phyloP scores from a whole-genome alignment of 345 rosid genomes.

The Leavenworthia alabamica region DNA sequence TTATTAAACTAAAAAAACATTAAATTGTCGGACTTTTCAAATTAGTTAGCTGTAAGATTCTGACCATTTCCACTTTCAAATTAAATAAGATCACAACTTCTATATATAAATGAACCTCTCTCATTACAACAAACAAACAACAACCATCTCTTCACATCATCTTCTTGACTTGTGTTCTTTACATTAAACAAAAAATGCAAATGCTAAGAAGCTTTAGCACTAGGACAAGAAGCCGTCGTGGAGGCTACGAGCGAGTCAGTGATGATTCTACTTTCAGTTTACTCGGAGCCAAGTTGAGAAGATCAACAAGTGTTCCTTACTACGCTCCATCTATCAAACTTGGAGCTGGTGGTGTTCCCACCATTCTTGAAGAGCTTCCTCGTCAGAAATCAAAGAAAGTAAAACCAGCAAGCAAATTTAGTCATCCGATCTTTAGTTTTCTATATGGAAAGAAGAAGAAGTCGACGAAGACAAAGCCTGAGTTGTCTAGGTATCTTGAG shows the following conservation, averaged over 20 bases:
- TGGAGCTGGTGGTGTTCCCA: constrained; percentile 17
- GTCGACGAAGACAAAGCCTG: constrained; percentile 28
- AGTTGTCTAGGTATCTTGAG: constrained; percentile 34
- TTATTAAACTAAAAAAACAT: background rate
- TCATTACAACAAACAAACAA: constrained; percentile 4
- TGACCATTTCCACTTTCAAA: constrained; percentile 9
- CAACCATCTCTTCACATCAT: constrained; percentile 7
- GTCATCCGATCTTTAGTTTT: constrained; percentile 31
- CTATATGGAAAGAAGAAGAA: constrained; percentile 29
- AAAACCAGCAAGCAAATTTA: constrained; percentile 34
- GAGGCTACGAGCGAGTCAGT: constrained; percentile 45
- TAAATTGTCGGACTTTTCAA: background rate
- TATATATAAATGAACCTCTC: constrained; percentile 15
- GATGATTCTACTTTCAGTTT: constrained; percentile 35
- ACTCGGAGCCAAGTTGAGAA: constrained; percentile 27
- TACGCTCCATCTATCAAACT: constrained; percentile 30
- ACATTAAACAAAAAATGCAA: constrained; percentile 8
- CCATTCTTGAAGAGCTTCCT: constrained; percentile 28
- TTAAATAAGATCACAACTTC: constrained; percentile 9
- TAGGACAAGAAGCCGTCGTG: constrained; percentile 34
- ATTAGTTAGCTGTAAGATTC: background rate
- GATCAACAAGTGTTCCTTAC: constrained; percentile 32
- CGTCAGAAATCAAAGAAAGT: constrained; percentile 29
- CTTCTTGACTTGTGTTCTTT: background rate
- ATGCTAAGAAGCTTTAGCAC: constrained; percentile 66